These are phyloP conservation scores for Glaciozyma martinii DNA, from an alignment of 768 basidiomycete genomes.

Conservation along the genomic window DNA sequence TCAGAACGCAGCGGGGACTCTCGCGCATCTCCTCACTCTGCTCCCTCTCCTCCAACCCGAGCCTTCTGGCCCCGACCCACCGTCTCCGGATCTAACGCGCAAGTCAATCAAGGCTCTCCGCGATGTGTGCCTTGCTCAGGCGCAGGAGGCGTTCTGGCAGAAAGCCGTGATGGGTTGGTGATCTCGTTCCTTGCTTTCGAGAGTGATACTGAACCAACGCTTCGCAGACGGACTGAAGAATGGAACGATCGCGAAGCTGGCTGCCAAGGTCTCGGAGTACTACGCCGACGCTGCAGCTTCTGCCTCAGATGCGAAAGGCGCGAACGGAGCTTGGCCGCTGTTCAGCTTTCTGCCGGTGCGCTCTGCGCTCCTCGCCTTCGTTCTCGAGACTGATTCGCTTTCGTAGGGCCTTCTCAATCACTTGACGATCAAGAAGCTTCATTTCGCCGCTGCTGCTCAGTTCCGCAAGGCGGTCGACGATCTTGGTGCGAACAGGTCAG, in stretches of 20 bases:
- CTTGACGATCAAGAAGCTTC: constrained; percentile 67
- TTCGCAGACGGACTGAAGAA: constrained; percentile 62
- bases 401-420: constrained; percentile 52
- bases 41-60: constrained; percentile 46
- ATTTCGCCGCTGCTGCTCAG: constrained; percentile 83
- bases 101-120: constrained; percentile 57
- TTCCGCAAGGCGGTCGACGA: constrained; percentile 84
- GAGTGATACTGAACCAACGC: neutral
- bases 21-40: constrained; percentile 54
- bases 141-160: constrained; percentile 96
- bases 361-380: neutral
- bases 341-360: constrained; percentile 37
- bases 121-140: constrained; percentile 78
- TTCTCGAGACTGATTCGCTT: neutral
- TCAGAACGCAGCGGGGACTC: constrained; percentile 61
- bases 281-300: constrained; percentile 49
- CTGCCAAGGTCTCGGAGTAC: constrained; percentile 59
- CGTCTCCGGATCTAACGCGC: constrained; percentile 57
- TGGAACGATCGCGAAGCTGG: constrained; percentile 69
- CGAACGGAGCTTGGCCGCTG: constrained; percentile 11
- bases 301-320: constrained; percentile 8
- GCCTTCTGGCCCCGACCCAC: constrained; percentile 47
- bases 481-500: constrained; percentile 50
- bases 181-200: neutral
- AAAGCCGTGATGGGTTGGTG: constrained; percentile 66